These are phyloP conservation scores for Berberis thunbergii DNA, from an alignment of 164 flowering plant genomes.

Conservation along the genomic window DNA sequence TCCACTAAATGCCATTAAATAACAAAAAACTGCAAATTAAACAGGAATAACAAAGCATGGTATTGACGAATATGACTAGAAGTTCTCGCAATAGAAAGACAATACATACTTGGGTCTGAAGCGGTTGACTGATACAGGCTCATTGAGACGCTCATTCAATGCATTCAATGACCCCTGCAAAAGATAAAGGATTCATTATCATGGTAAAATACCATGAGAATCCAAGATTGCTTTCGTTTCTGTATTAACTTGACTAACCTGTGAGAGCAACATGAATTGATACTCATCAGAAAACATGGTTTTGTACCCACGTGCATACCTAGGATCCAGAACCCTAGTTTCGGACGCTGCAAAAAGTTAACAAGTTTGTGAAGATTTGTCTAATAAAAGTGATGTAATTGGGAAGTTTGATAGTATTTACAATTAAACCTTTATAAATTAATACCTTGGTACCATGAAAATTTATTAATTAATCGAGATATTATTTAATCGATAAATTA, in stretches of 20 bases:
- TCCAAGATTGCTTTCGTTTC: background rate
- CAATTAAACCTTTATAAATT: no score
- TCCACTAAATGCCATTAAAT: no score
- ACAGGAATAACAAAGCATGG: no score
- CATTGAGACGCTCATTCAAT: conserved; percentile 54
- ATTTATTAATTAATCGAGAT: no score
- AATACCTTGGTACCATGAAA: no score
- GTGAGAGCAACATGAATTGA: conserved; percentile 66
- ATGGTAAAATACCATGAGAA: conserved; percentile 1
- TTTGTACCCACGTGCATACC: conserved; percentile 56
- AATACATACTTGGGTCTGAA: conserved; percentile 80
- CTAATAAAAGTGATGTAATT: background rate
- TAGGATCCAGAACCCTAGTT: conserved; percentile 56
- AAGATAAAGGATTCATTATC: conserved; percentile 3
- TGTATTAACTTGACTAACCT: conserved; percentile 36
- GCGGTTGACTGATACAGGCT: conserved; percentile 70
- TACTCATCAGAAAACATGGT: conserved; percentile 57
- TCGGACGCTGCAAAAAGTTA: conserved; percentile 44
- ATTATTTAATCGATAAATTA: no score
- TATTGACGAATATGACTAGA: no score
- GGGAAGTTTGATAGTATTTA: no score
- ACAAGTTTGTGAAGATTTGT: background rate
- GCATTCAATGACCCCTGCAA: conserved; percentile 77
- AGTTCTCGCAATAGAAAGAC: background rate
- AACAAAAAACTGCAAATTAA: no score